Evolutionary conservation across 208 protist species (phyloP).

Genomic region (Leishmania amazonensis): DNA sequence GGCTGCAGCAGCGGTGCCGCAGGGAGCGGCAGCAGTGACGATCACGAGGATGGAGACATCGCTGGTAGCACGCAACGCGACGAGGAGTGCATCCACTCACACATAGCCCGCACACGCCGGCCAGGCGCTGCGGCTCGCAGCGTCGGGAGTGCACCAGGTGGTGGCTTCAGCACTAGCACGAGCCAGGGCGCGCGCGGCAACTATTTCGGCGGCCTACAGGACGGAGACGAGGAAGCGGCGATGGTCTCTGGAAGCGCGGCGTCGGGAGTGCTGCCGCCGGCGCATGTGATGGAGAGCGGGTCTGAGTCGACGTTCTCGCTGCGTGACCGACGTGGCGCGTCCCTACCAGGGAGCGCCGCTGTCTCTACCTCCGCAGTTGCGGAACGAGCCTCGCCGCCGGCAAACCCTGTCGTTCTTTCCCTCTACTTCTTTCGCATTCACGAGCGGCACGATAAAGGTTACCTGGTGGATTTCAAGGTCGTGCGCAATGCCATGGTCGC

Average conservation of each 20-base stretch:
- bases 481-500: slow-evolving; percentile 61
- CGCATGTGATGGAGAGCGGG: neutral
- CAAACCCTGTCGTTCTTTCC: slow-evolving; percentile 48
- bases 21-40: slow-evolving; percentile 18
- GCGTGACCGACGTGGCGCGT: neutral
- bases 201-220: slow-evolving; percentile 26
- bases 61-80: slow-evolving; percentile 24
- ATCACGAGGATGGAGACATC: slow-evolving; percentile 24
- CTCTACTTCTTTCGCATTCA: slow-evolving; percentile 86
- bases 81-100: slow-evolving; percentile 18
- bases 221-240: neutral
- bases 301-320: slow-evolving; percentile 2
- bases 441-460: slow-evolving; percentile 80
- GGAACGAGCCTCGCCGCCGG: neutral
- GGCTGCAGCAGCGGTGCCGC: slow-evolving; percentile 7
- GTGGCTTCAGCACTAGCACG: slow-evolving; percentile 8
- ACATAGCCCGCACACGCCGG: slow-evolving; percentile 12
- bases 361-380: neutral
- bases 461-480: slow-evolving; percentile 77
- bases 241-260: neutral
- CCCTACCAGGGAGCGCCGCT: neutral
- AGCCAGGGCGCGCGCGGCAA: slow-evolving; percentile 24
- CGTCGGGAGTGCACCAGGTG: slow-evolving; percentile 9
- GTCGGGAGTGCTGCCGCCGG: neutral
- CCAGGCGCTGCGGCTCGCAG: slow-evolving; percentile 14